Percentiles rank a stretch among this genome's conserved stretches.
These are phyloP conservation scores for Aureobasidium sp. DNA, from an alignment of 2,329 filamentous ascomycete species.

Conservation along the genomic window DNA sequence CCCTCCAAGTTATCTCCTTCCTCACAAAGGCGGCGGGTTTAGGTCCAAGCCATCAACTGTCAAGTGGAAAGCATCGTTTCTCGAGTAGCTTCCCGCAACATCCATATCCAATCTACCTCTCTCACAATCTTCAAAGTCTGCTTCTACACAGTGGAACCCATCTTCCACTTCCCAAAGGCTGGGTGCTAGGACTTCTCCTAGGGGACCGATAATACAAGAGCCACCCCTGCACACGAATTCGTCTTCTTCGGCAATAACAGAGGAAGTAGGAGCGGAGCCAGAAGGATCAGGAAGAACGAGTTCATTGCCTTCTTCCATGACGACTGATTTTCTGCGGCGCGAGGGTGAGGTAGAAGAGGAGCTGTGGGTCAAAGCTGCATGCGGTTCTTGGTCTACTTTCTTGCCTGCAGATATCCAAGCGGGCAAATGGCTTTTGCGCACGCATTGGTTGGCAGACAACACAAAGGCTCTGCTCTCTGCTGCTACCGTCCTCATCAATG, in stretches of 20 bases:
- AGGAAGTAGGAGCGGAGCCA: slow-evolving; percentile 17
- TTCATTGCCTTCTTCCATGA: slow-evolving; percentile 48
- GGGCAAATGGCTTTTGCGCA: slow-evolving; percentile 52
- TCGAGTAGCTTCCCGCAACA: slow-evolving; percentile 76
- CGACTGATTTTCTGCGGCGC: slow-evolving; percentile 14
- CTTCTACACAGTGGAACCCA: slow-evolving; percentile 61
- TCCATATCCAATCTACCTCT: slow-evolving; percentile 76
- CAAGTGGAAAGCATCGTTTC: slow-evolving; percentile 58
- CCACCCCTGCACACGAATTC: slow-evolving; percentile 66
- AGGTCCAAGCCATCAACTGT: slow-evolving; percentile 55
- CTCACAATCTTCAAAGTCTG: slow-evolving; percentile 83
- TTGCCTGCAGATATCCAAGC: slow-evolving; percentile 44
- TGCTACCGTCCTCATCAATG: slow-evolving; percentile 74
- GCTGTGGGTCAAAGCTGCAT: neutral
- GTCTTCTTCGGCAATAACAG: slow-evolving; percentile 20
- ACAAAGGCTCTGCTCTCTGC: slow-evolving; percentile 81
- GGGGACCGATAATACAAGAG: slow-evolving; percentile 71
- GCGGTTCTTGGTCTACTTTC: neutral
- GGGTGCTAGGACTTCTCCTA: slow-evolving; percentile 71
- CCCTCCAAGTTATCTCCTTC: neutral
- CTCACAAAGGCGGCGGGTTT: slow-evolving; percentile 44
- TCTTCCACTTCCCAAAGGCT: slow-evolving; percentile 76
- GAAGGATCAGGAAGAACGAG: slow-evolving; percentile 39
- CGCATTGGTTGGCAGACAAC: slow-evolving; percentile 77
- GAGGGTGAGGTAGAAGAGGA: neutral